phyloP scores from a whole-genome alignment of 1,284 basidiomycete species.

The Pseudozyma flocculosa region DNA sequence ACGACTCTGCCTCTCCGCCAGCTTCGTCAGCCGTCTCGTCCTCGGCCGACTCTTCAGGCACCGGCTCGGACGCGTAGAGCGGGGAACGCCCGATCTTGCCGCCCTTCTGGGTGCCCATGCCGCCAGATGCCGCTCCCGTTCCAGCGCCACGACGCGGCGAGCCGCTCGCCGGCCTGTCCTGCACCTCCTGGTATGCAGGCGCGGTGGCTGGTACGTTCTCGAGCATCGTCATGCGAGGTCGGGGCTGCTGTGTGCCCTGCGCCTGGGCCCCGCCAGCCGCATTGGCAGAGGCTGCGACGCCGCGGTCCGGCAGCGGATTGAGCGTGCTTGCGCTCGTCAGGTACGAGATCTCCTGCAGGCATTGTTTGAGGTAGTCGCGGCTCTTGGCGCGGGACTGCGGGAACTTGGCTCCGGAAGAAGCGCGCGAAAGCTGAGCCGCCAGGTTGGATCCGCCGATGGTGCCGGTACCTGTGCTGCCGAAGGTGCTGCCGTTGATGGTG shows the following conservation, averaged over 20 bases:
- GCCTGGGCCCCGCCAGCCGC: slow-evolving; percentile 13
- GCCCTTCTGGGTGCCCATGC: slow-evolving; percentile 3
- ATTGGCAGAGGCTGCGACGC: slow-evolving; percentile 20
- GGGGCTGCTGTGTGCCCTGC: slow-evolving; percentile 16
- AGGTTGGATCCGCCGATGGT: neutral
- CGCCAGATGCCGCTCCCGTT: too few relatives aligned
- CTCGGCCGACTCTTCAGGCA: slow-evolving; percentile 23
- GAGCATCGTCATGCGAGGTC: slow-evolving; percentile 38
- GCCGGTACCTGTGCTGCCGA: slow-evolving; percentile 1
- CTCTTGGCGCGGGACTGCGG: slow-evolving; percentile 90
- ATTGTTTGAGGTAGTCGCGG: slow-evolving; percentile 96
- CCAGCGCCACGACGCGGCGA: slow-evolving; percentile 17
- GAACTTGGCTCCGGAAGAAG: slow-evolving; percentile 67
- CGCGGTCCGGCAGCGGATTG: slow-evolving; percentile 71
- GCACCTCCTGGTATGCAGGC: neutral
- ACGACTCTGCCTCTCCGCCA: neutral
- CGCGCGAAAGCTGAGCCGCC: slow-evolving; percentile 15
- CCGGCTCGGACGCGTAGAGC: slow-evolving; percentile 31
- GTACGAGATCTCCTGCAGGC: slow-evolving; percentile 96
- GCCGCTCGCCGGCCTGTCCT: neutral
- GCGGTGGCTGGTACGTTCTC: slow-evolving; percentile 33
- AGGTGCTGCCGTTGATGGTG: slow-evolving; percentile 11
- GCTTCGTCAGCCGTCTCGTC: slow-evolving; percentile 1
- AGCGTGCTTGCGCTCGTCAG: slow-evolving; percentile 93
- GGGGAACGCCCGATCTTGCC: slow-evolving; percentile 26